These are phyloP conservation scores for Nelumbo lutea DNA, from an alignment of 164 flowering plant species.

Conservation along the genomic window DNA sequence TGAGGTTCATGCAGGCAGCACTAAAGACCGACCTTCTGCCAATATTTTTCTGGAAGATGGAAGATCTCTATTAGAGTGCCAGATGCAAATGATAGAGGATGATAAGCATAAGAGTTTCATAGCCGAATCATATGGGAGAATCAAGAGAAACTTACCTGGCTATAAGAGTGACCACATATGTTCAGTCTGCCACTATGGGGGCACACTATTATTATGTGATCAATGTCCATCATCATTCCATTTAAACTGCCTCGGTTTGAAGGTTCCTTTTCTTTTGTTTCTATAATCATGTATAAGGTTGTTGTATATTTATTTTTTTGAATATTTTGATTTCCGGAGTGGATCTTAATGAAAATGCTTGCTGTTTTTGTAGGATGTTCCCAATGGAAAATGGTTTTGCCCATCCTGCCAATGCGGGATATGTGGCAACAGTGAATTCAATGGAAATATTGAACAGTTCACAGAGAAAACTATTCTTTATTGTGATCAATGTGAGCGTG, in stretches of 20 bases:
- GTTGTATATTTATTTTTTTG: not conserved
- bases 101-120: conserved; percentile 5
- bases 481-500: conserved; percentile 70
- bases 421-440: conserved; percentile 43
- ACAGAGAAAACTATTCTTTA: conserved; percentile 27
- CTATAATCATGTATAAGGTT: not conserved
- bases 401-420: conserved; percentile 71
- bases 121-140: conserved; percentile 9
- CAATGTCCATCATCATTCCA: conserved; percentile 87
- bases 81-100: conserved; percentile 30
- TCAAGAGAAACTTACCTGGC: conserved; percentile 15
- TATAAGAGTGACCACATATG: conserved; percentile 58
- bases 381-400: conserved; percentile 90
- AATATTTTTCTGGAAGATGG: conserved; percentile 73
- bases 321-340: not conserved
- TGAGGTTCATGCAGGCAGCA: conserved; percentile 68
- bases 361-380: conserved; percentile 46
- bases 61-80: conserved; percentile 76
- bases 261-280: conserved; percentile 39
- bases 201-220: conserved; percentile 74
- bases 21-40: conserved; percentile 40
- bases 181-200: conserved; percentile 76
- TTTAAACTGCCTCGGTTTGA: conserved; percentile 53
- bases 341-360: not conserved
- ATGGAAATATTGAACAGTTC: conserved; percentile 15